A percentile compares a stretch with the other conserved stretches of the same genome.
phyloP scores from a whole-genome alignment of 495 filamentous ascomycete genomes.

The Podospora anserina region DNA sequence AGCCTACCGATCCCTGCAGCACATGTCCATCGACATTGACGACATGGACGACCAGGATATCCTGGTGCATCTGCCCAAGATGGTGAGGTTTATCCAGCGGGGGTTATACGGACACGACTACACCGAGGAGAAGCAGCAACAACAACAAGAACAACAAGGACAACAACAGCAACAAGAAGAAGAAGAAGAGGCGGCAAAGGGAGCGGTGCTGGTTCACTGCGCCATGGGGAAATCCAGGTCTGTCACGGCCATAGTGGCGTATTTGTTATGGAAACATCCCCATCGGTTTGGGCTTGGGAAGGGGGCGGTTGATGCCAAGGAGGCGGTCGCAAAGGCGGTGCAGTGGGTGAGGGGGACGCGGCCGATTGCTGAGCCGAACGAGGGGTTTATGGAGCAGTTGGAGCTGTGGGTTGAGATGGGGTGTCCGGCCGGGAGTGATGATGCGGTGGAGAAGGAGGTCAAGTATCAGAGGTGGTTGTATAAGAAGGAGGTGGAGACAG shows the following conservation, averaged over 20 bases:
- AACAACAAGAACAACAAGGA: too few species aligned
- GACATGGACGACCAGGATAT: constrained; percentile 86
- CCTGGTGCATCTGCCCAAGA: constrained; percentile 70
- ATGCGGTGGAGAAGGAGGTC: constrained; percentile 58
- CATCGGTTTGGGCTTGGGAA: constrained; percentile 40
- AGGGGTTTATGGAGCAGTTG: constrained; percentile 84
- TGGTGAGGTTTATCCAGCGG: constrained; percentile 76
- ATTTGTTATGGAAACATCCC: constrained; percentile 66
- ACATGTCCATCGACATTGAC: constrained; percentile 77
- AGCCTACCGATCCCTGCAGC: constrained; percentile 54
- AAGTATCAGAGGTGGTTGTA: constrained; percentile 89
- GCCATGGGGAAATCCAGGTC: constrained; percentile 96
- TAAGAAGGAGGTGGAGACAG: constrained; percentile 69
- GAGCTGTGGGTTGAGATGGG: constrained; percentile 82
- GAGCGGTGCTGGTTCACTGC: constrained; percentile 57
- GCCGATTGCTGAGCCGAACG: constrained; percentile 77
- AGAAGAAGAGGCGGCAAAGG: not conserved
- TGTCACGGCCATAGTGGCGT: constrained; percentile 77
- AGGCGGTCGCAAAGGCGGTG: constrained; percentile 41
- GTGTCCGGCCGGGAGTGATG: constrained; percentile 58
- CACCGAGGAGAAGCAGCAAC: not conserved
- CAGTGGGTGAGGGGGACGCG: constrained; percentile 60
- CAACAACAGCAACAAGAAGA: too few species aligned
- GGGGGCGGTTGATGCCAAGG: constrained; percentile 21
- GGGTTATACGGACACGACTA: constrained; percentile 52